phyloP scores from a whole-genome alignment of 345 rosid genomes.

The Luvunga scandens region DNA sequence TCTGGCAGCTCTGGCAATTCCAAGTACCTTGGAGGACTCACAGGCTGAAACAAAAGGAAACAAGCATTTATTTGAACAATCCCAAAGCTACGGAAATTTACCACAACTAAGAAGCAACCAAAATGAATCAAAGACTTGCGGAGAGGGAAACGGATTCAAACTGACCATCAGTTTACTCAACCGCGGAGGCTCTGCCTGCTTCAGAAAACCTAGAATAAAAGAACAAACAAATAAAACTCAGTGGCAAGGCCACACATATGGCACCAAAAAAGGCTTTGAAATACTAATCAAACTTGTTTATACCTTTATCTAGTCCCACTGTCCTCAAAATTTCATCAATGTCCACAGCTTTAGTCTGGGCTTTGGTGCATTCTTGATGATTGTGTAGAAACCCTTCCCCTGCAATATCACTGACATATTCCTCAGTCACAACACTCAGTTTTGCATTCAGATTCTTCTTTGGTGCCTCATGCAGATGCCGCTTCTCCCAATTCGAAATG shows the following conservation, averaged over 20 bases:
- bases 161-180: conserved; percentile 23
- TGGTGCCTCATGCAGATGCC: conserved; percentile 24
- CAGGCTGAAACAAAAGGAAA: conserved; percentile 13
- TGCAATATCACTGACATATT: conserved; percentile 20
- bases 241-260: background rate
- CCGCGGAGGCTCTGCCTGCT: conserved; percentile 13
- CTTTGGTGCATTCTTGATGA: conserved; percentile 51
- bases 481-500: conserved; percentile 49
- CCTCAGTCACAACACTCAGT: conserved; percentile 30
- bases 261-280: background rate
- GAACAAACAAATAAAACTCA: background rate
- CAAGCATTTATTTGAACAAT: background rate
- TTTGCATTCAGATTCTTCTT: conserved; percentile 32
- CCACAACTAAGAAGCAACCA: background rate
- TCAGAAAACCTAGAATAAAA: conserved; percentile 21
- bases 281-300: background rate
- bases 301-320: conserved; percentile 40
- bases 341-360: conserved; percentile 29
- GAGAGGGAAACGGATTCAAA: background rate
- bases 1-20: conserved; percentile 32
- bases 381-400: conserved; percentile 50
- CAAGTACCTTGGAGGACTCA: conserved; percentile 26
- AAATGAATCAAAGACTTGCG: background rate
- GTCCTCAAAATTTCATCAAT: conserved; percentile 37
- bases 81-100: background rate